Evolutionary conservation across 2,329 filamentous ascomycete species (phyloP), one percentile per base, ranked within the genome.

Genomic region (Ceratocystis huliohia): DNA sequence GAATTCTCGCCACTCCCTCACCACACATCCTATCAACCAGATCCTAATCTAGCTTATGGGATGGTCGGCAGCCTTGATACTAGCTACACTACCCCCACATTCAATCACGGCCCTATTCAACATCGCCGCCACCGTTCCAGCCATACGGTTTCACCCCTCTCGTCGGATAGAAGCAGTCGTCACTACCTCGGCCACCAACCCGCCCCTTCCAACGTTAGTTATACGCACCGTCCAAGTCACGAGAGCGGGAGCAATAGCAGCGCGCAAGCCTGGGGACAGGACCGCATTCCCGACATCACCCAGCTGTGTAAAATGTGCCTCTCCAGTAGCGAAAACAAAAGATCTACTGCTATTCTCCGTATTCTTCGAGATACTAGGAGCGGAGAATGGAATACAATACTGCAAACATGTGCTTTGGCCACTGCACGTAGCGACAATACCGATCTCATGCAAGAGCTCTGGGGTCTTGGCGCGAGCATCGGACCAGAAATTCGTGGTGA

Each of bases 251-350:
- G 0, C 53, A 59, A 2, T 63, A 67, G 1, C 63, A 69, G 50
- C 63, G 66, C 5, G 28, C 66, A 2, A 63, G 46, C 2, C 64
- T 66, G 10, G 44, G 17, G 45, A 30, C 30, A n/a, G 13, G 50
- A 65, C 20, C 30, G n/a, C 37, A 46, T 61, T 5, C 13, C 17
- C 0, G 50, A 65, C 8, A 59, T 63, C 5, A 28, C 62, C 2
- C 53, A 67, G 10, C 66, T 70, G 10, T 63, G 69, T 17, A 53
- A 48, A 20, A 61, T 70, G 13, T 69, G 70, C 65, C 63, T 61
- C 22, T 65, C 62, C 30, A 67, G 69, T 33, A 65, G 61, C 48
- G 65, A 69, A 0, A 70, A 69, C 44, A 69, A 70, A 44, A 63
- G 62, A 46, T 67, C 67, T 30, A 65, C 68, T 2, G 63, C 67